Base-by-base conservation (phyloP, 805 yeast genomes). In the Saturnispora besseyi region DNA sequence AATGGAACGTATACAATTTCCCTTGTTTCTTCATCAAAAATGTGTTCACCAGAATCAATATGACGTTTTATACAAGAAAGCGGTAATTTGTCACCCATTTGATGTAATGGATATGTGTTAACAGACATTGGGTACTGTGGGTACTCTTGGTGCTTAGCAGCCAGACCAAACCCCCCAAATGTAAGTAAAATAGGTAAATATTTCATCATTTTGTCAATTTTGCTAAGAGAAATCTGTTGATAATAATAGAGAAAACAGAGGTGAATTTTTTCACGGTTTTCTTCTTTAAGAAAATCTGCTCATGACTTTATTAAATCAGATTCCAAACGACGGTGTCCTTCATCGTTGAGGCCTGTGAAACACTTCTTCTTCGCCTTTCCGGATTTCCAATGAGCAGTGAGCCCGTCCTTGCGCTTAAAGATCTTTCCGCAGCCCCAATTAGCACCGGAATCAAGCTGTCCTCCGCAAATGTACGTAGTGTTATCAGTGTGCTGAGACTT, bases 31-130 rank as follows among this genome's bases (percentile, higher is more conserved):
- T 22, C 28, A 59, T 83, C 88, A 54, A 81, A 81, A 51, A 76
- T 72, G 67, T 85, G 91, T 61, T 85, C 91, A 49, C 93, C 93
- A 53, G 73, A 78, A 56, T 82, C 87, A 48, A 85, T 84, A 55
- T 82, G 77, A 58, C 93, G 71, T 45, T 76, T 64, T 52, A 81
- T 84, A 62, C 93, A 85, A 55, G 75, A 77, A 46, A 83, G 58
- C 41, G 72, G 64, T 12, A 83, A 62, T 7, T 61, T 64, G 45
- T 78, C 76, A 4, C 75, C 74, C 1, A 30, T 24, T 4, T 56
- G 42, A 58, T 62, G 63, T 2, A 57, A 40, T 11, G 51, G 48
- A 36, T 52, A 54, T 3, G 51, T 52, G 3, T 49, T 31, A 4
- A 56, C 31, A 18, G 57, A 59, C 12, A 55, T 30, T 7, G 60